Evolutionary conservation across 176 grass and related monocot species (phyloP).

Genomic region (Poa annua): DNA sequence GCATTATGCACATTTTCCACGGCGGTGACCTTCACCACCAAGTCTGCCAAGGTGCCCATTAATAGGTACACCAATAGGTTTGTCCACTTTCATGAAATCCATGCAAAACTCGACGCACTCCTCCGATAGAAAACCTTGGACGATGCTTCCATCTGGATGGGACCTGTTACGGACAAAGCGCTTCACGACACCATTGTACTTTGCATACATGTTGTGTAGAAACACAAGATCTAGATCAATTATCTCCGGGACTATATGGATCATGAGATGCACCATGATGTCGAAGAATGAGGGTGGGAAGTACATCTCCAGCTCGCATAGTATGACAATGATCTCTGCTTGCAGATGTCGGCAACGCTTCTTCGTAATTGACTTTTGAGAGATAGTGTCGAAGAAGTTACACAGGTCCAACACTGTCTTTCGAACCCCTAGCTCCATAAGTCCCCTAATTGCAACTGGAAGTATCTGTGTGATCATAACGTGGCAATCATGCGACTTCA

Average conservation of each 20-base stretch:
- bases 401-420: conserved; percentile 10
- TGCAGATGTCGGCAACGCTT: background rate
- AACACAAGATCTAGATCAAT: background rate
- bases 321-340: background rate
- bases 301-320: background rate
- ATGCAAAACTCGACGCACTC: background rate
- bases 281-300: background rate
- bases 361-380: background rate
- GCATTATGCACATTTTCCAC: background rate
- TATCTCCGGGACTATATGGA: background rate
- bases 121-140: background rate
- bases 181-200: background rate
- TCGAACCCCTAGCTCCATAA: background rate
- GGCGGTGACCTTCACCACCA: background rate
- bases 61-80: background rate
- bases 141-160: background rate
- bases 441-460: background rate
- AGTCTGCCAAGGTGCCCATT: background rate
- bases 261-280: conserved; percentile 9
- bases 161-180: background rate
- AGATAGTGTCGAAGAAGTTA: conserved; percentile 10
- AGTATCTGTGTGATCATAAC: conserved; percentile 17
- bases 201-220: background rate
- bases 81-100: background rate
- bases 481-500: background rate